Evolutionary conservation across 352 stramenopile species (phyloP), one percentile per base, ranked within the genome.

Genomic region (Globisporangium carolinianum): DNA sequence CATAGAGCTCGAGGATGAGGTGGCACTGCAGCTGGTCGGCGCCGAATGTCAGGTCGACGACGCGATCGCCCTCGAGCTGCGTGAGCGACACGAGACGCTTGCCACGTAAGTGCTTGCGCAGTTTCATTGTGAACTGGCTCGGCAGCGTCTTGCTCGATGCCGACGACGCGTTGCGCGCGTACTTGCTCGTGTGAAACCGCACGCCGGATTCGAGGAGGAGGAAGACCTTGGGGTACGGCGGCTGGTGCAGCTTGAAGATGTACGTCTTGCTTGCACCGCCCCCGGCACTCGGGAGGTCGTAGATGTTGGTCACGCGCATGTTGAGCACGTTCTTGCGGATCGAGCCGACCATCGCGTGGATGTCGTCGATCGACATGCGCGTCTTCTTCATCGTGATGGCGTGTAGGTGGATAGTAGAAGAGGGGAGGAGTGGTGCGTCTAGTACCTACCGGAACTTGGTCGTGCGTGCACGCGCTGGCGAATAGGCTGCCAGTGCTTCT

Each of bases 1-100:
- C 88, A 71, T 99, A 99, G 6, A 99, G 81, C 80, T 99, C 97
- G 39, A 99, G 72, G 67, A 99, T 97, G 15, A 99, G 69, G 60
- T 98, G 87, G 71, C 94, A 94, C 52, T 87, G 70, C 41, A 86
- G 73, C 24, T 91, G 77, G 48, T 95, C 96, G 53, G 79, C 81
- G 45, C 96, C 96, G 67, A 99, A 99, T 5, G 83, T 89, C 59
- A 99, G 96, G 67, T 98, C 85, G 35, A 99, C 91, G 17, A 99
- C 96, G 54, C 97, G 94, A 69, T 99, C 96, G 41, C 86, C 83
- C 42, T 96, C 91, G 38, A 99, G 68, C 78, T 99, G 96, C 55
- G 71, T 73, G 4, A 98, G 75, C 42, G 86, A 78, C 60, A 98
- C 92, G 36, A 99, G 73, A 8, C 95, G 77, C 64, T 98, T 97